Base-by-base conservation (phyloP, 2,329 filamentous ascomycete species). In the Aspergillus brasiliensis region DNA sequence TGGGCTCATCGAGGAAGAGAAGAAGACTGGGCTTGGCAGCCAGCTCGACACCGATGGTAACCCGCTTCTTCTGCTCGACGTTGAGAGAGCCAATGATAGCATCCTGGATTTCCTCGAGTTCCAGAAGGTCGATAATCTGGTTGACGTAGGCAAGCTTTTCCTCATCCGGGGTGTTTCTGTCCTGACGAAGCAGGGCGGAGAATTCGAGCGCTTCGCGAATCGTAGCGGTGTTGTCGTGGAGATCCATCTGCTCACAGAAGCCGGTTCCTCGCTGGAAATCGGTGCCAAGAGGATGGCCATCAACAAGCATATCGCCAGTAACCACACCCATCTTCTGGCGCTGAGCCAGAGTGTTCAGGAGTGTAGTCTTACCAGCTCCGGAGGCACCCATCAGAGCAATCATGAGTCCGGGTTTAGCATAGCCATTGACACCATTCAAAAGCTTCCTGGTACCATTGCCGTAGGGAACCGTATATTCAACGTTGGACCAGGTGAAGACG, bases 341-440 rank as follows among this genome's bases (percentile, higher is more conserved):
- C 69, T 93, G 90, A 0, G 90, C 87, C 2, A 91, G 77, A 0
- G 89, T 91, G 73, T 95, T 92, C 17, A 96, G 81, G 0, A 96
- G 79, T 0, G 91, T 95, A 0, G 91, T 93, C 77, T 96, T 96
- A 11, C 91, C 92, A 8, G 92, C 91, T 46, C 90, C 91, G 3
- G 86, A 91, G 1, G 89, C 90, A 56, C 92, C 92, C 82, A 95
- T 91, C 1, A 96, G 79, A 0, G 91, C 91, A 46, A 91, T 87
- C 84, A 96, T 88, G 17, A 89, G 77, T 17, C 91, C 91, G 1
- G 91, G 91, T 69, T 92, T 92, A 1, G 87, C 91, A 66, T 91
- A 94, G 1, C 91, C 91, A 59, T 82, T 88, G 60, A 95, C 85
- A 5, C 86, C 82, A 68, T 91, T 88, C 51, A 91, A 78, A 1